phyloP scores from a whole-genome alignment of 495 filamentous ascomycete genomes.

The Monascus purpureus region DNA sequence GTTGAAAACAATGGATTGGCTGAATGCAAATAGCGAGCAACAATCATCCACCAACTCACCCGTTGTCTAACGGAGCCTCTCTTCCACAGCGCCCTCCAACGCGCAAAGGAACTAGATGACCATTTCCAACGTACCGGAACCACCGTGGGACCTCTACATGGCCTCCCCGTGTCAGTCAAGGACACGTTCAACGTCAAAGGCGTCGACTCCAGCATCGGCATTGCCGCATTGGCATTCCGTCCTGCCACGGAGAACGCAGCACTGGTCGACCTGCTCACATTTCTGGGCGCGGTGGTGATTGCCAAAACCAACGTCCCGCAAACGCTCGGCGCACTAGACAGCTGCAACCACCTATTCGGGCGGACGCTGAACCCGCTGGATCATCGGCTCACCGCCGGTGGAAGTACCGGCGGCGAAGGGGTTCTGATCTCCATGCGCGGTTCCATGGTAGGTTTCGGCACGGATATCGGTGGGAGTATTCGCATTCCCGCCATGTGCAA shows the following conservation, averaged over 20 bases:
- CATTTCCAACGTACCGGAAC: slow-evolving; percentile 33
- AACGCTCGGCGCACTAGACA: slow-evolving; percentile 27
- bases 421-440: slow-evolving; percentile 48
- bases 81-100: slow-evolving; percentile 43
- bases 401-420: slow-evolving; percentile 54
- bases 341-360: slow-evolving; percentile 37
- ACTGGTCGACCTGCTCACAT: slow-evolving; percentile 23
- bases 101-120: slow-evolving; percentile 44
- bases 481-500: slow-evolving; percentile 46
- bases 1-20: neutral
- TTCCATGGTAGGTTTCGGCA: slow-evolving; percentile 51
- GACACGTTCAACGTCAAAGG: slow-evolving; percentile 52
- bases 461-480: slow-evolving; percentile 50
- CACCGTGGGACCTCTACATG: slow-evolving; percentile 48
- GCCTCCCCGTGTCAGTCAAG: slow-evolving; percentile 52
- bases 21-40: slow-evolving; percentile 27
- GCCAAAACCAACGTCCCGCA: slow-evolving; percentile 56
- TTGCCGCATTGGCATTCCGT: slow-evolving; percentile 37
- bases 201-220: slow-evolving; percentile 44
- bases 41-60: slow-evolving; percentile 46
- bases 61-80: slow-evolving; percentile 57
- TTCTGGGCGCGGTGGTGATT: slow-evolving; percentile 41
- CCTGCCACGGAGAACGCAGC: slow-evolving; percentile 32
- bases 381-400: slow-evolving; percentile 40
- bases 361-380: slow-evolving; percentile 51